phyloP scores from a whole-genome alignment of 345 rosid genomes.

The Rhizophora mangle region DNA sequence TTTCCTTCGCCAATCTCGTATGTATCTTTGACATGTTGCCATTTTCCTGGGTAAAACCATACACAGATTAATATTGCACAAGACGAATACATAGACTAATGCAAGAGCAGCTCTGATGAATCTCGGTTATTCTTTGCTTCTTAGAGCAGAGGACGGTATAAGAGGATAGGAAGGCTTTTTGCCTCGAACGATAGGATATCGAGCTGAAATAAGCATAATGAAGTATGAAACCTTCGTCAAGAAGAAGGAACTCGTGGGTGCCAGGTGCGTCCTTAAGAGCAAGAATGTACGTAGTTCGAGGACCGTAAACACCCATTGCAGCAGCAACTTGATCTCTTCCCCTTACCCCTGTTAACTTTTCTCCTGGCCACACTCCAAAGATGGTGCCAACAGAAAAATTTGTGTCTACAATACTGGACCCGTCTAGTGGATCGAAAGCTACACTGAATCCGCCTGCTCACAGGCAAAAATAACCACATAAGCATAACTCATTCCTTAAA shows the following conservation, averaged over 20 bases:
- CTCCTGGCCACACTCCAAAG: constrained; percentile 99
- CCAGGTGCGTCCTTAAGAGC: constrained; percentile 84
- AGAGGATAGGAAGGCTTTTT: too few species aligned
- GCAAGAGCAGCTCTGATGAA: too few species aligned
- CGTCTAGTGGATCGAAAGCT: constrained; percentile 90
- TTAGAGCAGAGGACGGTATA: too few species aligned
- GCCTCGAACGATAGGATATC: too few species aligned
- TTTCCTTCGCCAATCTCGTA: constrained; percentile 84
- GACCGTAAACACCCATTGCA: constrained; percentile 94
- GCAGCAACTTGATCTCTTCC: constrained; percentile 91
- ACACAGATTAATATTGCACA: too few species aligned
- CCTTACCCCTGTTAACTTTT: constrained; percentile 72
- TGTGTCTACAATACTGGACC: constrained; percentile 79
- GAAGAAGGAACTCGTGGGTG: constrained; percentile 97
- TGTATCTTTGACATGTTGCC: constrained; percentile 96
- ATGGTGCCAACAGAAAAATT: constrained; percentile 91
- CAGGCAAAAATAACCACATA: not conserved
- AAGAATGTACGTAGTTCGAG: constrained; percentile 84
- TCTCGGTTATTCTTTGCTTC: too few species aligned
- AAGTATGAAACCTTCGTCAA: constrained; percentile 71
- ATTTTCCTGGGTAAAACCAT: constrained; percentile 56
- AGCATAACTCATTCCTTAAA: constrained; percentile 2
- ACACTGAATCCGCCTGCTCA: constrained; percentile 82
- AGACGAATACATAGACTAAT: too few species aligned
- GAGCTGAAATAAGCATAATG: too few species aligned